Evolutionary conservation across 805 yeast species (phyloP).

Genomic region (Lachancea cidri): DNA sequence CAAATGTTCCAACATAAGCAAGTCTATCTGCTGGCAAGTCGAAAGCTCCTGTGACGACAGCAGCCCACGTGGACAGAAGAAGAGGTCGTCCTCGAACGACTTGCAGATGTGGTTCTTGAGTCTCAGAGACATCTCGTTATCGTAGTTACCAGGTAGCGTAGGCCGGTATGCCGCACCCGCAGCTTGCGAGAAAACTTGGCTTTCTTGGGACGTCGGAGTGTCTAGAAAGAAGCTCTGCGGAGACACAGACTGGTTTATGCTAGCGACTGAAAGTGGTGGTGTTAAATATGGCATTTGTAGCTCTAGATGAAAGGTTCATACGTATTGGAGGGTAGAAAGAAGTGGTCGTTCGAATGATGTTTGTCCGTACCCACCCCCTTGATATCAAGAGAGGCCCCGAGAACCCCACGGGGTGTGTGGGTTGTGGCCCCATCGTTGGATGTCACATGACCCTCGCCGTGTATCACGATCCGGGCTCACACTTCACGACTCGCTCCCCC

Average conservation of each 20-base stretch:
- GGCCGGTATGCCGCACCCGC: slow-evolving; percentile 1
- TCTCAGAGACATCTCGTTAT: slow-evolving; percentile 15
- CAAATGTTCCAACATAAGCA: slow-evolving; percentile 18
- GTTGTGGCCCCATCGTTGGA: too few relatives aligned
- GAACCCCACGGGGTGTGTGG: too few relatives aligned
- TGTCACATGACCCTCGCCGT: too few relatives aligned
- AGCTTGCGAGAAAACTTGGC: background rate
- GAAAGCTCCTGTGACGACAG: slow-evolving; percentile 25
- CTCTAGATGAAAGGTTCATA: background rate
- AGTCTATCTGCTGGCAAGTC: slow-evolving; percentile 25
- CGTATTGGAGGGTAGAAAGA: background rate
- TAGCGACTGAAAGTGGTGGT: slow-evolving; percentile 8
- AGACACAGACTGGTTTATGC: slow-evolving; percentile 2
- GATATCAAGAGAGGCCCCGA: too few relatives aligned
- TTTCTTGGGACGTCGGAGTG: slow-evolving; percentile 7
- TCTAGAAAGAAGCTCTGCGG: slow-evolving; percentile 6
- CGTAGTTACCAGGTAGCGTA: slow-evolving; percentile 1
- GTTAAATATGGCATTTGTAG: slow-evolving; percentile 6
- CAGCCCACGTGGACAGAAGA: slow-evolving; percentile 30
- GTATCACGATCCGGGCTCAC: too few relatives aligned
- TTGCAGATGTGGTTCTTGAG: slow-evolving; percentile 25
- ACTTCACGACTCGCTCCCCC: too few relatives aligned
- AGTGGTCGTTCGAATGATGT: background rate
- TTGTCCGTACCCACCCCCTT: background rate
- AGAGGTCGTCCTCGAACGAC: slow-evolving; percentile 31